These are phyloP conservation scores for Byssochlamys sp. DNA, from an alignment of 2,329 filamentous ascomycete species.

Conservation along the genomic window DNA sequence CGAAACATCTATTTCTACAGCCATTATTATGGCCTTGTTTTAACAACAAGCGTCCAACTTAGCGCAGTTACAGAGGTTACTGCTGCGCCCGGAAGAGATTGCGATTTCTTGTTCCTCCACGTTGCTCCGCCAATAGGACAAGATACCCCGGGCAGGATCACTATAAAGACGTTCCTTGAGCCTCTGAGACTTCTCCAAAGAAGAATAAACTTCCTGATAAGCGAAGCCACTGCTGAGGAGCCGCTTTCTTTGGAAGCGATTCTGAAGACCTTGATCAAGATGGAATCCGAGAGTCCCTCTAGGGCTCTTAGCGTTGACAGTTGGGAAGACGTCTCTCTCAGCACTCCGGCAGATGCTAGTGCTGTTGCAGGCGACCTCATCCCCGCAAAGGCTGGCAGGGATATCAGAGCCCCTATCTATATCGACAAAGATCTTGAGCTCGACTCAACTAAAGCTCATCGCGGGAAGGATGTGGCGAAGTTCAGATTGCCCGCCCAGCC, in stretches of 20 bases:
- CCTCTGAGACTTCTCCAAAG: conserved; percentile 71
- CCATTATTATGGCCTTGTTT: conserved; percentile 80
- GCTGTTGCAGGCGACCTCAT: conserved; percentile 31
- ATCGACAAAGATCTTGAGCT: conserved; percentile 53
- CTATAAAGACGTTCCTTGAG: conserved; percentile 87
- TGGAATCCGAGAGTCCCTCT: conserved; percentile 55
- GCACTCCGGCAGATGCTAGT: conserved; percentile 52
- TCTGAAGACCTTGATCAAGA: conserved; percentile 61
- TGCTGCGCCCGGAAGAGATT: conserved; percentile 77
- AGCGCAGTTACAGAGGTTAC: conserved; percentile 78
- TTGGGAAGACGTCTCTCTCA: conserved; percentile 71
- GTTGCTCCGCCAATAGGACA: conserved; percentile 55
- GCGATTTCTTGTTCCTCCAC: conserved; percentile 85
- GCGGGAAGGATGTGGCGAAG: conserved; percentile 50
- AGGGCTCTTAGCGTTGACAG: conserved; percentile 71
- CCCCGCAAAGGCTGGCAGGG: conserved; percentile 33
- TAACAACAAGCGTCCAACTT: conserved; percentile 69
- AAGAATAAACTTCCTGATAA: conserved; percentile 74
- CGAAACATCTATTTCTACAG: conserved; percentile 93
- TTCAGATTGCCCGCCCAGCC: conserved; percentile 74
- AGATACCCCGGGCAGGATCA: conserved; percentile 61
- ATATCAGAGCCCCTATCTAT: conserved; percentile 49
- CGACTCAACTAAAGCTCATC: conserved; percentile 24
- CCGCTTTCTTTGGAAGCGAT: conserved; percentile 59
- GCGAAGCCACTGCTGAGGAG: conserved; percentile 64